Evolutionary conservation across 2,329 filamentous ascomycete species (phyloP), one percentile per base, ranked within the genome.

Genomic region (Aspergillus sp.): DNA sequence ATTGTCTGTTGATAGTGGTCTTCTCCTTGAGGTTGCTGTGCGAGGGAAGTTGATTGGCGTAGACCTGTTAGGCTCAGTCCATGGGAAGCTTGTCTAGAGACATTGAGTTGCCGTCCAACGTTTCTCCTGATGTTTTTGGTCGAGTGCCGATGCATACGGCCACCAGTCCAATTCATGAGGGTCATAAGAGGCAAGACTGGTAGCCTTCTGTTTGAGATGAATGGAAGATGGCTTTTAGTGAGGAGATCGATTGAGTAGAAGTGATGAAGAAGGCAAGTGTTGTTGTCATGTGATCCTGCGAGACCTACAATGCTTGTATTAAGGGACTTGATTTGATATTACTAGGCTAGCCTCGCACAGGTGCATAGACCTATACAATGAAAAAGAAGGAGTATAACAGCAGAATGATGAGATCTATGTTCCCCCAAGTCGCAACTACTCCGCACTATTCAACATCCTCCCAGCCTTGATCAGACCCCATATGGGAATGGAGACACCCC

Each of bases 121-220:
- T 65, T 65, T 40, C 68, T 58, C 38, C 63, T 61, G 40, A 19
- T 64, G 34, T 60, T 69, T 51, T 61, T 62, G 48, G 63, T 66
- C 11, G 71, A 71, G 58, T 75, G 68, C 34, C 73, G 72, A 46
- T 69, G 68, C 20, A 77, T 63, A 49, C 69, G 69, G 29, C 74
- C 73, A 50, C 74, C 73, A 20, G 71, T 76, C 74, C 75, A 76
- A 50, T 76, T 76, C 75, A 77, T 77, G 6, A 13, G 40, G 16
- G 2, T n/a, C n/a, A 17, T 38, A 3, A 16, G 34, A 38, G 34
- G 4, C 6, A 16, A 16, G 32, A 2, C 2, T 7, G 29, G 7
- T 6, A 32, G 29, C 7, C 29, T 10, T 11, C 3, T 29, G 25
- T 29, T 3, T 29, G 25, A 29, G 25, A 29, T 10, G 25, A 11